Percentiles rank a stretch among this genome's conserved stretches.
Evolutionary conservation across 352 stramenopile species (phyloP).

Genomic region (Phytophthora europaea): DNA sequence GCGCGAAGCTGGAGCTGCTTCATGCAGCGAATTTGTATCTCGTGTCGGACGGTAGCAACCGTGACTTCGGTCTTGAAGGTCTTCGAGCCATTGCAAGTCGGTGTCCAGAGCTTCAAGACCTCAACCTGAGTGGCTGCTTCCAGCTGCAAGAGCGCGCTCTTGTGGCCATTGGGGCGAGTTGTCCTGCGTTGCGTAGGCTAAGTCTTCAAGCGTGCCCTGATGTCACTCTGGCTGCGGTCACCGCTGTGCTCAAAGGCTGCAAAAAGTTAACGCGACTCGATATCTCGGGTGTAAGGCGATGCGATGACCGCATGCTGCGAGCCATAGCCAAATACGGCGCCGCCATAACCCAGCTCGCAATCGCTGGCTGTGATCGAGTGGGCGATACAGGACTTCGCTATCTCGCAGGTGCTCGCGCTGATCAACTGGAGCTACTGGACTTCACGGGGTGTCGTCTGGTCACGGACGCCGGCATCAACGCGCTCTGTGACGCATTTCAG

Average conservation of each 20-base stretch:
- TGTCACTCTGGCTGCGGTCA: constrained; percentile 78
- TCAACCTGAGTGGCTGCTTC: constrained; percentile 82
- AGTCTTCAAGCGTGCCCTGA: constrained; percentile 87
- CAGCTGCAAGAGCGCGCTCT: constrained; percentile 86
- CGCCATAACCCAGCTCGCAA: constrained; percentile 54
- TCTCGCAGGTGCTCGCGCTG: constrained; percentile 51
- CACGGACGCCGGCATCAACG: constrained; percentile 62
- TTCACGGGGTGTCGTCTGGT: constrained; percentile 63
- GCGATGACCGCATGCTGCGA: constrained; percentile 73
- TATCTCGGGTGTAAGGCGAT: constrained; percentile 60
- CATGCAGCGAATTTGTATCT: constrained; percentile 88
- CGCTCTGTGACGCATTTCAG: constrained; percentile 69
- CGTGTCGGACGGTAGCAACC: constrained; percentile 93
- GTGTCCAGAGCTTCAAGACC: constrained; percentile 60
- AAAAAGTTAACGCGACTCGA: constrained; percentile 56
- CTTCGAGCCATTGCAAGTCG: constrained; percentile 85
- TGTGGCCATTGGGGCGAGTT: constrained; percentile 72
- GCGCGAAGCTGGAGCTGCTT: constrained; percentile 77
- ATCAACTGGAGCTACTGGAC: constrained; percentile 75
- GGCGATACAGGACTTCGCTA: constrained; percentile 65
- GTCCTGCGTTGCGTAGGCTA: constrained; percentile 67
- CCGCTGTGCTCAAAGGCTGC: constrained; percentile 69
- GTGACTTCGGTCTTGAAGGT: constrained; percentile 93
- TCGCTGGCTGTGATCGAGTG: constrained; percentile 74
- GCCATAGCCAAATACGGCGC: constrained; percentile 48